Conservation (phyloP, 352 stramenopile genomes). For the Peronospora destructor region DNA sequence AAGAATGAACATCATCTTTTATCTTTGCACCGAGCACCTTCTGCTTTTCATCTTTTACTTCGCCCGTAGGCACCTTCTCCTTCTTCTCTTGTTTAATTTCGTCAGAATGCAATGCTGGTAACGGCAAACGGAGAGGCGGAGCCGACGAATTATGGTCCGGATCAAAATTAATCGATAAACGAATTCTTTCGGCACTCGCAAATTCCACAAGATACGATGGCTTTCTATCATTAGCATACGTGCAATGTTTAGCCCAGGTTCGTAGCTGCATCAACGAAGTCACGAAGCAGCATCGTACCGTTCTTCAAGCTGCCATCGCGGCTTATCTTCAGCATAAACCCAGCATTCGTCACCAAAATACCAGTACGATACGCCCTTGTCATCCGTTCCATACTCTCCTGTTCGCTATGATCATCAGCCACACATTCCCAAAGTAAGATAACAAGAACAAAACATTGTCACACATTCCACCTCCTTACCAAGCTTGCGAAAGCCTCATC, state of each 20-base stretch:
- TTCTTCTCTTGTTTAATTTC: conserved; percentile 12
- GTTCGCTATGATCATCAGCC: conserved; percentile 34
- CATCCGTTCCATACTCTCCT: conserved; percentile 65
- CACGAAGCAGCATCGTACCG: conserved; percentile 13
- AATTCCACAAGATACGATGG: conserved; percentile 61
- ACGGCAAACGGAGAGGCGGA: conserved; percentile 13
- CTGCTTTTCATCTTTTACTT: conserved; percentile 1
- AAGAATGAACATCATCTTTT: conserved; percentile 5
- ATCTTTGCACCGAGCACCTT: conserved; percentile 3
- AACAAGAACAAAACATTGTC: background rate
- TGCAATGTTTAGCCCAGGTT: background rate
- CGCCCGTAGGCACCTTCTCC: conserved; percentile 1
- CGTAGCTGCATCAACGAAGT: background rate
- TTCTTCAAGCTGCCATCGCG: conserved; percentile 47
- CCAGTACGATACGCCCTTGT: conserved; percentile 73
- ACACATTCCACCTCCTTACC: conserved; percentile 28
- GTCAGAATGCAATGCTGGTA: too few species aligned
- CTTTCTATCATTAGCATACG: conserved; percentile 20
- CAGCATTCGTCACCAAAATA: conserved; percentile 83
- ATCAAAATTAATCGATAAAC: conserved; percentile 74
- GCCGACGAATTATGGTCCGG: conserved; percentile 21
- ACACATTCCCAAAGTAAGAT: conserved; percentile 6
- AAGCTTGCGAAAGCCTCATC: conserved; percentile 48
- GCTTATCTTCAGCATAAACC: conserved; percentile 77
- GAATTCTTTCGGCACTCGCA: conserved; percentile 65